A percentile compares a stretch with the other conserved stretches of the same genome.
phyloP scores from a whole-genome alignment of 805 yeast genomes.

The Teunomyces atbi region DNA sequence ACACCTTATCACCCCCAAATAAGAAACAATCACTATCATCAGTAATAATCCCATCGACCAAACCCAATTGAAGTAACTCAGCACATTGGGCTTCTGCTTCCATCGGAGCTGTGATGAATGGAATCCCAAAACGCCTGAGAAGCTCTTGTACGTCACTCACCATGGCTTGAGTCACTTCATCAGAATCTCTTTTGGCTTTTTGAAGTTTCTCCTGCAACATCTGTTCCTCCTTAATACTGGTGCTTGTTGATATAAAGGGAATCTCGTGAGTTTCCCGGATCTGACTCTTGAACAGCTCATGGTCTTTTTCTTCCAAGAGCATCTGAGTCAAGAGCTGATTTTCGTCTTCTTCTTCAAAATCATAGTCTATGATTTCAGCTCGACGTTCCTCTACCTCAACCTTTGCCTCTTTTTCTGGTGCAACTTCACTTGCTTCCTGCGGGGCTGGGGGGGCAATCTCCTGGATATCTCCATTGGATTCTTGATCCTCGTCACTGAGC shows the following conservation, averaged over 20 bases:
- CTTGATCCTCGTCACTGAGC: slow-evolving; percentile 10
- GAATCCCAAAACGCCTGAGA: slow-evolving; percentile 85
- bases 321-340: slow-evolving; percentile 61
- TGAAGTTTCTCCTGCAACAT: slow-evolving; percentile 58
- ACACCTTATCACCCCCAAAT: slow-evolving; percentile 83
- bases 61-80: slow-evolving; percentile 57
- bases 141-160: slow-evolving; percentile 87
- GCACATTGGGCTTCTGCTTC: slow-evolving; percentile 99
- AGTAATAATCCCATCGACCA: slow-evolving; percentile 94
- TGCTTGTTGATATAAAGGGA: slow-evolving; percentile 21
- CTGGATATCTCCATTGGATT: slow-evolving; percentile 8
- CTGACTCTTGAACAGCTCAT: slow-evolving; percentile 53
- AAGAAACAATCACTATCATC: slow-evolving; percentile 97
- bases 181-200: slow-evolving; percentile 81
- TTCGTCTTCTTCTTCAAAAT: slow-evolving; percentile 77
- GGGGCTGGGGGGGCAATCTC: slow-evolving; percentile 6
- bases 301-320: slow-evolving; percentile 69
- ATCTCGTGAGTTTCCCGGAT: slow-evolving; percentile 21
- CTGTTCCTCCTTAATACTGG: slow-evolving; percentile 45
- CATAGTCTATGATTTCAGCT: slow-evolving; percentile 49
- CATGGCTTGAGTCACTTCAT: slow-evolving; percentile 86
- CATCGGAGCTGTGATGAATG: slow-evolving; percentile 94
- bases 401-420: background rate
- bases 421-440: background rate
- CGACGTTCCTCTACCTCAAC: slow-evolving; percentile 1